Base-by-base conservation (phyloP, 441 rosid species). In the Populus hybrid region DNA sequence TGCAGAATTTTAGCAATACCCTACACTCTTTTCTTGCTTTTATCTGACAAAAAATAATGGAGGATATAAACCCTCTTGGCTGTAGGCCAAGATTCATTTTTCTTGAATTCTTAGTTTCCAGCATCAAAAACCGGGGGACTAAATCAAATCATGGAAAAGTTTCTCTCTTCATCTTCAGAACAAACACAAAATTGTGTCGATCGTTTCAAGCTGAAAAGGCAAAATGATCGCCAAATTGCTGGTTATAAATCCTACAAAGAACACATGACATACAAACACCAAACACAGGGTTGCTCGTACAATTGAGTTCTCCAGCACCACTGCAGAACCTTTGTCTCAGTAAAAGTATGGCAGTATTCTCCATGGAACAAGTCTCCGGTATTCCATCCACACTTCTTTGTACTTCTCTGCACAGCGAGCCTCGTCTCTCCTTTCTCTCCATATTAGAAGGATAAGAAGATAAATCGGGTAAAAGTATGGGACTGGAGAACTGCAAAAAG, bases 341-440 rank as follows among this genome's bases (percentile, higher is more conserved):
- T 94, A 95, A 18, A 92, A 30, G 69, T 84, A 91, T 7, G 99
- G 99, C 63, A 92, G 82, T 84, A 95, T 95, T 86, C 99, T 95
- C 93, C 94, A 93, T 5, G 99, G 97, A 78, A 92, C 98, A 72
- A 90, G 85, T 75, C 86, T 86, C 32, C 95, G 66, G 59, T 93
- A 95, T 78, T 94, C 95, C 0, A 85, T 87, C 98, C 99, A 91
- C 10, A 90, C 79, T 72, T 95, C 97, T 79, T 82, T 90, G 78
- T 95, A 95, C 85, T 95, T 95, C 75, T 88, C 91, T 5, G 98
- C 95, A 75, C 99, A 95, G 50, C 95, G 90, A 63, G 89, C 88
- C 82, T 93, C 97, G 11, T 95, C 98, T 79, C 99, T 91, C 74
- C 97, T 82, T 67, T 94, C 98, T 81, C 97, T 88, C 99, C 99